Percentiles rank a stretch among this genome's conserved stretches.
Evolutionary conservation across 2,329 filamentous ascomycete genomes (phyloP).

Genomic region (Ophiocordyceps unilateralis): DNA sequence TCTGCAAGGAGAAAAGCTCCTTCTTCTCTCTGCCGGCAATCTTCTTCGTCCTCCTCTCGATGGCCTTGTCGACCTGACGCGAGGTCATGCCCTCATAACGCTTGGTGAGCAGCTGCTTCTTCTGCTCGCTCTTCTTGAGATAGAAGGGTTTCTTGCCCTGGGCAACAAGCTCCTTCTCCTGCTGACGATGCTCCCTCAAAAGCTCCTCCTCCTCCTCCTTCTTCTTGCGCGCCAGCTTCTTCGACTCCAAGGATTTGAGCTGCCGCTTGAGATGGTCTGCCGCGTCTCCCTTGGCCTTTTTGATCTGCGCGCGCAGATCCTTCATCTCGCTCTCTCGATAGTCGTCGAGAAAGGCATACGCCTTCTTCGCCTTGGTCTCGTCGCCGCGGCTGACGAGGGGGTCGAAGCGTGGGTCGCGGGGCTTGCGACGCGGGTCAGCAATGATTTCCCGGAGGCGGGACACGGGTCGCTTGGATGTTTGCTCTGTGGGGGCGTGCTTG

Average conservation of each 20-base stretch:
- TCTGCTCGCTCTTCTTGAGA: slow-evolving; percentile 81
- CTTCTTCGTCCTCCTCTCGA: slow-evolving; percentile 86
- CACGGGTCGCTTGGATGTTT: slow-evolving; percentile 70
- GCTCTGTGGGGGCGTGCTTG: slow-evolving; percentile 79
- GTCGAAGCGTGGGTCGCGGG: slow-evolving; percentile 82
- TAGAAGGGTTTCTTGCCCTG: slow-evolving; percentile 90
- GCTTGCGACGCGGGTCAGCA: slow-evolving; percentile 33
- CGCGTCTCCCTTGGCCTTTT: slow-evolving; percentile 42
- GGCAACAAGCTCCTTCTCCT: slow-evolving; percentile 70
- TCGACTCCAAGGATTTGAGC: slow-evolving; percentile 63
- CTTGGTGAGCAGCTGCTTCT: slow-evolving; percentile 66
- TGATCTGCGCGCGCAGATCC: slow-evolving; percentile 49
- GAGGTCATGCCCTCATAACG: slow-evolving; percentile 72
- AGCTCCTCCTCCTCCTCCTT: slow-evolving; percentile 56
- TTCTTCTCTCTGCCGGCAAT: slow-evolving; percentile 70
- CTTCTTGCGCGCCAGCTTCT: slow-evolving; percentile 50
- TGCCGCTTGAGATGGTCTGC: slow-evolving; percentile 56
- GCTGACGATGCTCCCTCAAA: slow-evolving; percentile 55
- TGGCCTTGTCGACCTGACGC: slow-evolving; percentile 65
- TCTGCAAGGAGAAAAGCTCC: slow-evolving; percentile 32
- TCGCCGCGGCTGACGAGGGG: slow-evolving; percentile 34
- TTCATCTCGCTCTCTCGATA: slow-evolving; percentile 76
- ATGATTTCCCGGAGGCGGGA: slow-evolving; percentile 64
- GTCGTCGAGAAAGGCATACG: slow-evolving; percentile 76
- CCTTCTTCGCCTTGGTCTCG: slow-evolving; percentile 42